phyloP scores from a whole-genome alignment of 768 basidiomycete genomes.

The Nevesoporus exiguus region DNA sequence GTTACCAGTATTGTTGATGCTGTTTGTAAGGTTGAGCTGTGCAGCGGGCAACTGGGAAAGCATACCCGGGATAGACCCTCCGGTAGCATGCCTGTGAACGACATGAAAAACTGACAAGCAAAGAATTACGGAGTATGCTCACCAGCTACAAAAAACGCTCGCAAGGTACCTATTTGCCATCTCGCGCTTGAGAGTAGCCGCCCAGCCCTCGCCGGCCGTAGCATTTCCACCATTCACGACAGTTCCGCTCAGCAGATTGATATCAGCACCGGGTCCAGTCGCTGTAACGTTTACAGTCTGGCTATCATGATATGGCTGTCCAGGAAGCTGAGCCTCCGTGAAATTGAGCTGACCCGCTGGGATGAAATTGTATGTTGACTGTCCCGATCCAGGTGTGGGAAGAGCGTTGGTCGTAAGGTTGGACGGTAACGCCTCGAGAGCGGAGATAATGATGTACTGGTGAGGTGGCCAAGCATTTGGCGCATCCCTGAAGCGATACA shows the following conservation, averaged over 20 bases:
- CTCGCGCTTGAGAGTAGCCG: constrained; percentile 56
- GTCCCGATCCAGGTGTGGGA: constrained; percentile 46
- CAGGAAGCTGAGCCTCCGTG: constrained; percentile 64
- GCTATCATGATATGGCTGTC: constrained; percentile 50
- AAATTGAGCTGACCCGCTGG: constrained; percentile 81
- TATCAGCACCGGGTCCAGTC: constrained; percentile 54
- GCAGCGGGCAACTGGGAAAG: constrained; percentile 65
- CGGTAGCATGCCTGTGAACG: constrained; percentile 69
- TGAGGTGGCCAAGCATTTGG: constrained; percentile 92
- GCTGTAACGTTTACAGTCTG: constrained; percentile 44
- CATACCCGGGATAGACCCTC: constrained; percentile 73
- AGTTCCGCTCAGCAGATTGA: constrained; percentile 51
- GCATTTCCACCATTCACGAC: constrained; percentile 71
- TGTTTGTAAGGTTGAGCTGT: constrained; percentile 67
- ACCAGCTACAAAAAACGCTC: constrained; percentile 89
- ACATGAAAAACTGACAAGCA: background rate
- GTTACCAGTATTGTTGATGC: constrained; percentile 66
- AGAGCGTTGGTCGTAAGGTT: constrained; percentile 60
- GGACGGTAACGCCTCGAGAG: constrained; percentile 68
- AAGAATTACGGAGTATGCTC: constrained; percentile 11
- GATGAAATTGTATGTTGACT: constrained; percentile 65
- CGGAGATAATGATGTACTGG: constrained; percentile 75
- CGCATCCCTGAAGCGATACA: constrained; percentile 52
- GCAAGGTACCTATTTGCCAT: constrained; percentile 84
- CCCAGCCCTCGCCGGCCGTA: constrained; percentile 62